A percentile compares a stretch with the other conserved stretches of the same genome.
Evolutionary conservation across 345 rosid genomes (phyloP).

Genomic region (Eucalyptus brandiana): DNA sequence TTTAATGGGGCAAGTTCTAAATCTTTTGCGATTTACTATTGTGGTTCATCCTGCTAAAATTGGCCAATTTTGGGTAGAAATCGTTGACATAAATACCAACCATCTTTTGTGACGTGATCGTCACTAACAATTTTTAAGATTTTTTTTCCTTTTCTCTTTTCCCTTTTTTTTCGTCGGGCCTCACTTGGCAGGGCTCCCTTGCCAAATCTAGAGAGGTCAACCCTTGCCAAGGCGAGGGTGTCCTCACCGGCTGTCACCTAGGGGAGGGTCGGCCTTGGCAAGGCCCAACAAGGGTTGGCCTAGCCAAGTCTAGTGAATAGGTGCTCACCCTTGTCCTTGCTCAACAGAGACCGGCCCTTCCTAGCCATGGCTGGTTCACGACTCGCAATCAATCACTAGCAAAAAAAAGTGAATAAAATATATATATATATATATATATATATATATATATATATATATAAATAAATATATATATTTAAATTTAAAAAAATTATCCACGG

Average conservation of each 20-base stretch:
- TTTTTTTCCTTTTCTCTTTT: no score
- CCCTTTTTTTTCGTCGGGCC: background rate
- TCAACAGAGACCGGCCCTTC: background rate
- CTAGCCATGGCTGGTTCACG: background rate
- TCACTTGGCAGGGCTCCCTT: background rate
- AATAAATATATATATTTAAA: no score
- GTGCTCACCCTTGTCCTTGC: fast-evolving
- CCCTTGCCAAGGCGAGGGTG: background rate
- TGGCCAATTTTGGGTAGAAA: fast-evolving
- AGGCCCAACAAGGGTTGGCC: background rate
- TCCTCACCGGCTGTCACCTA: fast-evolving
- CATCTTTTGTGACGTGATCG: fast-evolving
- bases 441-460: no score
- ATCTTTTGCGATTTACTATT: no score
- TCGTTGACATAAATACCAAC: background rate
- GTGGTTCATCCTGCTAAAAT: no score
- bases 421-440: no score
- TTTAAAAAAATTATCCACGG: background rate
- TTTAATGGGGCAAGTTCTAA: no score
- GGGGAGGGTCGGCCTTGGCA: background rate
- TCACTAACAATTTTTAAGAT: background rate
- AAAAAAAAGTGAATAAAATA: no score
- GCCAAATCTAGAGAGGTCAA: background rate
- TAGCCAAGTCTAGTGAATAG: background rate
- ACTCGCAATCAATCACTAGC: fast-evolving